phyloP scores from a whole-genome alignment of 148 eudicot genomes.

The Chenopodium formosanum region DNA sequence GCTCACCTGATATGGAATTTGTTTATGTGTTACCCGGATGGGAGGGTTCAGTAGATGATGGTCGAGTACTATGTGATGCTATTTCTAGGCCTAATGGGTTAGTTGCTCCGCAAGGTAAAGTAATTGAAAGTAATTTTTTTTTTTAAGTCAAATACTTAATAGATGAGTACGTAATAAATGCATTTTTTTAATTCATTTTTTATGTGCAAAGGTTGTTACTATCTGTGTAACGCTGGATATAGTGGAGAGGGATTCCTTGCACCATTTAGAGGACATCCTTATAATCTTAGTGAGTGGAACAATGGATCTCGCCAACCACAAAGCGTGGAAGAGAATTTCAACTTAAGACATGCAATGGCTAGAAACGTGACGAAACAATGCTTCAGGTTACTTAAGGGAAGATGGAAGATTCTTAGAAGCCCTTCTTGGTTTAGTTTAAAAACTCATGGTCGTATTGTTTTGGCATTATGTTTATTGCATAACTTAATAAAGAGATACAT shows the following conservation, averaged over 20 bases:
- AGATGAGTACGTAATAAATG: not conserved
- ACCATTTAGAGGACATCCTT: constrained; percentile 13
- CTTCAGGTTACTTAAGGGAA: constrained; percentile 25
- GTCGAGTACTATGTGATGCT: constrained; percentile 17
- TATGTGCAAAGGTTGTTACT: constrained; percentile 28
- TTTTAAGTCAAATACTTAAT: not conserved
- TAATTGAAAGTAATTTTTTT: not conserved
- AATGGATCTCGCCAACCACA: constrained; percentile 9
- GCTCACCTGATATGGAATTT: constrained; percentile 18
- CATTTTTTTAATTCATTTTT: not conserved
- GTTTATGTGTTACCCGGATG: constrained; percentile 27
- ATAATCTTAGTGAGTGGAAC: constrained; percentile 17
- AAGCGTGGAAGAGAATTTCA: constrained; percentile 27
- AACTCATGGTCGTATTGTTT: constrained; percentile 22
- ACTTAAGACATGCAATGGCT: constrained; percentile 27
- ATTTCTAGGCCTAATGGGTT: constrained; percentile 23
- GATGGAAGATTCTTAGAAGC: constrained; percentile 28
- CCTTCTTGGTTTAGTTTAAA: constrained; percentile 11
- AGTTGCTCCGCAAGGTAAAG: constrained; percentile 14
- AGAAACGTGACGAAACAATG: constrained; percentile 22
- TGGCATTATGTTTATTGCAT: constrained; percentile 24
- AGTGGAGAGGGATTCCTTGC: constrained; percentile 28
- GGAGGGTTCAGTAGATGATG: constrained; percentile 27
- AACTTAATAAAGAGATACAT: constrained; percentile 25
- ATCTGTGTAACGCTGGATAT: constrained; percentile 25